Evolutionary conservation across 2,329 filamentous ascomycete genomes (phyloP).

Genomic region (Fusarium denticulatum): DNA sequence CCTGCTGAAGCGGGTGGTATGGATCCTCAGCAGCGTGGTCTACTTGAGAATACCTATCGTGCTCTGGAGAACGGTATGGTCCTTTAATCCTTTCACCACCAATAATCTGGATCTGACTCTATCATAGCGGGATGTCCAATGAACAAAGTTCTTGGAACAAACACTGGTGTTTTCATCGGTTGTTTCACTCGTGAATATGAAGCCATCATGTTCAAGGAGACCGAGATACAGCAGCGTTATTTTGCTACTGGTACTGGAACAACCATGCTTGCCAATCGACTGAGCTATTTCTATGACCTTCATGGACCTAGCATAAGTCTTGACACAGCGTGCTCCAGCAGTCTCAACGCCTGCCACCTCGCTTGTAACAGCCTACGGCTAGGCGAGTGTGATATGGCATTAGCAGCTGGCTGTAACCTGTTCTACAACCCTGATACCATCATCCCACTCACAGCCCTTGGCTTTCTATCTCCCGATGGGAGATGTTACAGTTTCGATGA

Average conservation of each 20-base stretch:
- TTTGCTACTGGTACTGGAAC: conserved; percentile 4
- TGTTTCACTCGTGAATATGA: conserved; percentile 9
- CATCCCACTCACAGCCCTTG: neutral
- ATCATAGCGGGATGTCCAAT: neutral
- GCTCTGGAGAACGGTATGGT: conserved; percentile 39
- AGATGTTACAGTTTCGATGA: conserved; percentile 1
- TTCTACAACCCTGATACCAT: conserved; percentile 7
- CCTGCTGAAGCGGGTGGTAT: conserved; percentile 50
- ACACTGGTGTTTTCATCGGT: conserved; percentile 7
- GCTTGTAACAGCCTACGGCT: neutral
- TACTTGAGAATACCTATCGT: conserved; percentile 43
- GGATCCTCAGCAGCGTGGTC: conserved; percentile 55
- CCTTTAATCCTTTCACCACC: no score
- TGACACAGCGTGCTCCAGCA: conserved; percentile 1
- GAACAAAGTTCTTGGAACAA: neutral
- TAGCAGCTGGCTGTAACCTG: neutral
- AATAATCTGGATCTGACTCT: neutral
- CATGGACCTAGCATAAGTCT: conserved; percentile 2
- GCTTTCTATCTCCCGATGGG: neutral
- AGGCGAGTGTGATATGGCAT: conserved; percentile 4
- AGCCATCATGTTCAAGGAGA: conserved; percentile 10
- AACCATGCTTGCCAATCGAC: conserved; percentile 8
- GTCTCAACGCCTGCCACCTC: neutral
- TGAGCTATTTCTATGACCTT: conserved; percentile 8
- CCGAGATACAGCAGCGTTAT: neutral